Evolutionary conservation across 1,284 basidiomycete genomes (phyloP), one percentile per base, ranked within the genome.

Genomic region (Athelia sp.): DNA sequence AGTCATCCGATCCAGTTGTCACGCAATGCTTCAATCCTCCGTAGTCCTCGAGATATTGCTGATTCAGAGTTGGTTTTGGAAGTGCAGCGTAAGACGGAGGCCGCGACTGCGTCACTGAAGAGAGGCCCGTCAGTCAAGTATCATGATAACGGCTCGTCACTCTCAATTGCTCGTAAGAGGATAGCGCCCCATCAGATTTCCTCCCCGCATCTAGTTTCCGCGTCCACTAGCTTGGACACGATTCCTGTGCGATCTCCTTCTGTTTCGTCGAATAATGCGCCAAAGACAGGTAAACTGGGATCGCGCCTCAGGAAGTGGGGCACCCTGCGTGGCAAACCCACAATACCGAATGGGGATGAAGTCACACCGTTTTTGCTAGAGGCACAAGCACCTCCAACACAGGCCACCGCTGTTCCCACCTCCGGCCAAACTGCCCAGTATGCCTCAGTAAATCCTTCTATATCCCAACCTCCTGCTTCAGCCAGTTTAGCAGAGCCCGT

Each of bases 101-200:
- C 81, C 24, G 87, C 87, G 3, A 89, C 83, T 55, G 69, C 80
- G 35, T 79, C 82, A 10, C 69, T 90, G 48, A 79, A 79, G 57
- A 85, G 80, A 58, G 71, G 70, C 2, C 73, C 81, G n/a, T 75
- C 79, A 17, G 72, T 71, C 73, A 29, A 79, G 77, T 57, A 63
- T 79, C 44, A 54, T 67, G 10, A 42, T 51, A 58, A 64, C 45
- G 53, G 58, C 43, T 53, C 62, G 62, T 56, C 63, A n/a, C 49
- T 66, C 34, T 73, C 77, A 13, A 62, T 76, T 26, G 64, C 73
- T 42, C 75, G 82, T 50, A 86, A 78, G 63, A 79, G 79, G 44
- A 79, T 91, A 55, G 80, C 76, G 59, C 75, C 81, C 18, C 78
- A 77, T 54, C 81, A 87, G 62, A 91, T 91, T 51, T 88, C 86